Conservation (phyloP, 208 protist species). For the Angomonas deanei region DNA sequence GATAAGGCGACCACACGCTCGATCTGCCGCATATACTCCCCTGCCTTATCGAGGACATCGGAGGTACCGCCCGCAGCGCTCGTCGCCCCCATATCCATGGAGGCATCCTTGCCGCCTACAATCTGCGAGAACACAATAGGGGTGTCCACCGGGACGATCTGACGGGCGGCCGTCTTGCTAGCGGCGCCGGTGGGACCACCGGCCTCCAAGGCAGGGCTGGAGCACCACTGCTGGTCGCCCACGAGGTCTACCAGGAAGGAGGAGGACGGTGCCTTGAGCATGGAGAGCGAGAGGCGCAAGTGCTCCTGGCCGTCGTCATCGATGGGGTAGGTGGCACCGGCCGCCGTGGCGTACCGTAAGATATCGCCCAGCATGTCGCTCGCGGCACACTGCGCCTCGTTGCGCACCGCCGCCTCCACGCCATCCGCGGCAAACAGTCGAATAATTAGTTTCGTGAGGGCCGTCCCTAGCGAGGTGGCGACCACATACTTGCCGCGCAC, state of each 20-base stretch:
- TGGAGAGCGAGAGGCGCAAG: conserved; percentile 71
- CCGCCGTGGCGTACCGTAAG: conserved; percentile 66
- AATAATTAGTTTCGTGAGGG: conserved; percentile 94
- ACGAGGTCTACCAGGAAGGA: conserved; percentile 47
- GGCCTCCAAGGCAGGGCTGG: neutral
- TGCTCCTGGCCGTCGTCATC: conserved; percentile 90
- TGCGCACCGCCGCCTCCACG: conserved; percentile 23
- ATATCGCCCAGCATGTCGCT: conserved; percentile 65
- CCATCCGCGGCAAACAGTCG: conserved; percentile 27
- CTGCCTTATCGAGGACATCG: conserved; percentile 6
- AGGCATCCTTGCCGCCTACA: conserved; percentile 38
- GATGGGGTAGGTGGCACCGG: conserved; percentile 22
- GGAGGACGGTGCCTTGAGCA: conserved; percentile 39
- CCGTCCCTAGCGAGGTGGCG: conserved; percentile 75
- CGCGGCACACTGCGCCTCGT: conserved; percentile 47
- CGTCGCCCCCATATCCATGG: conserved; percentile 47
- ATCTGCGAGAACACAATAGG: conserved; percentile 83
- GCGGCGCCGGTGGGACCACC: conserved; percentile 1
- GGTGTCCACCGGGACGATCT: conserved; percentile 47
- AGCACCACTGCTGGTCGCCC: neutral
- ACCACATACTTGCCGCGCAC: conserved; percentile 94
- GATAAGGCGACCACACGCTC: conserved; percentile 93
- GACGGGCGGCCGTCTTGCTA: neutral
- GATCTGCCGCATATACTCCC: conserved; percentile 55
- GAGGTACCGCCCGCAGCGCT: too few relatives aligned